phyloP scores from a whole-genome alignment of 768 basidiomycete genomes.

The Sporobolomyces roseus region DNA sequence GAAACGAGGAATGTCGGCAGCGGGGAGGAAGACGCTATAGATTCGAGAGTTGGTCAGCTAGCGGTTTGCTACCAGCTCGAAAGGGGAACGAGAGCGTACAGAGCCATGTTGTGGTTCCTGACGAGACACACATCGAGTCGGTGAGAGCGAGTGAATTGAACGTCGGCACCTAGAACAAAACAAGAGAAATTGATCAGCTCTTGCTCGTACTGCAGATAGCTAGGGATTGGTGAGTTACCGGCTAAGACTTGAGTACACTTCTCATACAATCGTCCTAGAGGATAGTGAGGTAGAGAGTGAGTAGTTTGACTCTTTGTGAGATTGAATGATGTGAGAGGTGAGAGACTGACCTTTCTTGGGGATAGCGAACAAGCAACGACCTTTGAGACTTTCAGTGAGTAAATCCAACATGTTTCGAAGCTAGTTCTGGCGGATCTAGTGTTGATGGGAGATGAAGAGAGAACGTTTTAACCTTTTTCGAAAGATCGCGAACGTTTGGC shows the following conservation, averaged over 20 bases:
- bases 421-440: no score
- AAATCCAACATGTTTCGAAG: slow-evolving; percentile 43
- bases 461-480: no score
- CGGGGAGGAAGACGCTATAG: slow-evolving; percentile 86
- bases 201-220: background rate
- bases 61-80: background rate
- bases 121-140: slow-evolving; percentile 91
- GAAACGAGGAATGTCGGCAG: slow-evolving; percentile 94
- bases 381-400: slow-evolving; percentile 76
- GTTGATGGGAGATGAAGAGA: background rate
- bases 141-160: slow-evolving; percentile 82
- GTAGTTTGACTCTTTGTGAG: background rate
- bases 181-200: background rate
- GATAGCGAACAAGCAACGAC: slow-evolving; percentile 85
- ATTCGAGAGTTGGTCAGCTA: background rate
- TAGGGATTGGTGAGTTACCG: slow-evolving; percentile 53
- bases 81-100: slow-evolving; percentile 55
- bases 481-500: background rate
- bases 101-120: slow-evolving; percentile 84
- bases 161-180: slow-evolving; percentile 70
- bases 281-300: background rate
- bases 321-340: background rate
- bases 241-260: slow-evolving; percentile 79
- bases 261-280: slow-evolving; percentile 75
- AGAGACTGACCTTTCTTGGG: slow-evolving; percentile 83